Evolutionary conservation across 2,329 filamentous ascomycete genomes (phyloP).

Genomic region (Chaetothyriales sp.): DNA sequence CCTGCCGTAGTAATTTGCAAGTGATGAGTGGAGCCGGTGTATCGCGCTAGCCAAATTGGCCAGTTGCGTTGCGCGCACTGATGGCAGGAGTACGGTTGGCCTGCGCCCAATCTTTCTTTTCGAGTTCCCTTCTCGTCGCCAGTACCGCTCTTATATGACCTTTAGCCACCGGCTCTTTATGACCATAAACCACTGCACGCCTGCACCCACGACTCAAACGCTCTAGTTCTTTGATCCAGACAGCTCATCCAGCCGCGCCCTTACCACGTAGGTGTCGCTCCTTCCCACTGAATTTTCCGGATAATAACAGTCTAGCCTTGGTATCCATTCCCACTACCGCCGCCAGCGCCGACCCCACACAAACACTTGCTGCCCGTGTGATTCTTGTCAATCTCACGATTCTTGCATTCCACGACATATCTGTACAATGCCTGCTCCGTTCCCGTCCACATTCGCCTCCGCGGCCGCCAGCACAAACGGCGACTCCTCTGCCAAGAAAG

Average conservation of each 20-base stretch:
- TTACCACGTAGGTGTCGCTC: background rate
- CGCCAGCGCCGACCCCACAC: background rate
- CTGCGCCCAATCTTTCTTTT: background rate
- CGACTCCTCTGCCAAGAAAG: constrained; percentile 41
- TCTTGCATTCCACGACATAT: background rate
- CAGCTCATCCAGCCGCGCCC: background rate
- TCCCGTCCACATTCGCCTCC: constrained; percentile 71
- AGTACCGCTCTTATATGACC: background rate
- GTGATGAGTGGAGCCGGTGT: background rate
- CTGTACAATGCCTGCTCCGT: constrained; percentile 51
- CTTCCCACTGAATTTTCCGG: background rate
- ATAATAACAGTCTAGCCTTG: background rate
- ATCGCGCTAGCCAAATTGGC: background rate
- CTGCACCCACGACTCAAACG: background rate
- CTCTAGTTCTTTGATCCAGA: background rate
- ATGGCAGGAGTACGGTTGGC: background rate
- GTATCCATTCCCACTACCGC: background rate
- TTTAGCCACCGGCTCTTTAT: background rate
- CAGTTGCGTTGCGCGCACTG: background rate
- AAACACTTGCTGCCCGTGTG: background rate
- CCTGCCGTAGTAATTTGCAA: background rate
- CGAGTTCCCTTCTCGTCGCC: background rate
- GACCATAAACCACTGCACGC: background rate
- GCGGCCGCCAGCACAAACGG: constrained; percentile 61
- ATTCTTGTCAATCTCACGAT: background rate